These are phyloP conservation scores for Aspergillus panamensis DNA, from an alignment of 495 filamentous ascomycete species.

Conservation along the genomic window DNA sequence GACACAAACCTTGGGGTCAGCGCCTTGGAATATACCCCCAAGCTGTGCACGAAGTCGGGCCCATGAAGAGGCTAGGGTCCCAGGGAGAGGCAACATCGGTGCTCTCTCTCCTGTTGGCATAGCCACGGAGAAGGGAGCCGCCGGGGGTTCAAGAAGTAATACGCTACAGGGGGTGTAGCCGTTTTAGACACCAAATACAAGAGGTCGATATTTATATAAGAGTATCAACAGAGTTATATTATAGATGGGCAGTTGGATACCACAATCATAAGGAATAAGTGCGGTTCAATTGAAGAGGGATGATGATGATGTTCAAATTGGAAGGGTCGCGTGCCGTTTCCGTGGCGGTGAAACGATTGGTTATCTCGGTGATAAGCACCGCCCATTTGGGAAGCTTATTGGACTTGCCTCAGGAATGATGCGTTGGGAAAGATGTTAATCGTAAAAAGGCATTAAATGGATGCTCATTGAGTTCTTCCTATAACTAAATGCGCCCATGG, in stretches of 20 bases:
- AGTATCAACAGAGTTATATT: slow-evolving; percentile 2
- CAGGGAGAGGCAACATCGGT: slow-evolving; percentile 63
- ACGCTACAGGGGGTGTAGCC: slow-evolving; percentile 15
- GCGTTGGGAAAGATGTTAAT: no score
- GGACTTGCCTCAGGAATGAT: no score
- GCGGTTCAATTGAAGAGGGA: background rate
- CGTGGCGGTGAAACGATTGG: slow-evolving; percentile 8
- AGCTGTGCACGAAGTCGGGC: slow-evolving; percentile 63
- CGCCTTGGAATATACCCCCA: slow-evolving; percentile 57
- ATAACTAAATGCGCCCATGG: no score
- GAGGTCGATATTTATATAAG: background rate
- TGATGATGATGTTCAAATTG: background rate
- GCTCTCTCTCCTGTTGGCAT: slow-evolving; percentile 26
- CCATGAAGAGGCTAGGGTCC: slow-evolving; percentile 72
- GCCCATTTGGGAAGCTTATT: background rate
- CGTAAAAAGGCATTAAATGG: no score
- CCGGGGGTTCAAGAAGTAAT: background rate
- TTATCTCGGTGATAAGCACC: background rate
- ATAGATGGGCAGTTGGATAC: background rate
- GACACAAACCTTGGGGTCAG: slow-evolving; percentile 67
- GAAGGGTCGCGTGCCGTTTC: slow-evolving; percentile 8
- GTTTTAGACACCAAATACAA: background rate
- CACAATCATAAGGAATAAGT: background rate
- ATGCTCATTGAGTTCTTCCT: no score
- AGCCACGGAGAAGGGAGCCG: slow-evolving; percentile 13